Base-by-base conservation (phyloP, 2,329 filamentous ascomycete genomes). In the Ascochyta lentis region DNA sequence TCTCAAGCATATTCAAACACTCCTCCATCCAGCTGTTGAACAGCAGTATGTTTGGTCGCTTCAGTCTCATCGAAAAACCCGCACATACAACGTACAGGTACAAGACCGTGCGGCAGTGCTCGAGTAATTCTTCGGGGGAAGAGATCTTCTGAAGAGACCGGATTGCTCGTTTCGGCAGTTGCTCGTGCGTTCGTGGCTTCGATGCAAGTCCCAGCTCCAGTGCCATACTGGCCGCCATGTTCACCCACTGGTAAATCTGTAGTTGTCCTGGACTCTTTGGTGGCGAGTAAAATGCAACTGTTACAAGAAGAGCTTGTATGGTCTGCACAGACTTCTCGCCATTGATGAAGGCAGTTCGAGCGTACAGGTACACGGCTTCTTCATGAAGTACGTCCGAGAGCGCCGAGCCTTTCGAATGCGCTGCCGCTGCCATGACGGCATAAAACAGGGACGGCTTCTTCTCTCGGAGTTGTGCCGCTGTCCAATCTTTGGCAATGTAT, bases 21-120 rank as follows among this genome's bases (percentile, higher is more conserved):
- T 75, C 73, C 41, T 68, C 69, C 72, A 75, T 73, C 73, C 73
- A 75, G 34, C 69, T 71, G 46, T 75, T 75, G 56, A 67, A 74
- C 0, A 68, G 43, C 13, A 75, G 47, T 8, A 74, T 74, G 19
- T 71, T 73, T 9, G 72, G 72, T 10, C 71, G 60, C 53, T 72
- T 68, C 19, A 75, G 31, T 19, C 72, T 54, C 68, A 74, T 72
- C 0, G 72, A 66, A 15, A 73, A 69, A 3, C 71, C 70, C 26
- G 73, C 71, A 27, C 69, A 71, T 31, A 74, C 51, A 4, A 70
- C 59, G 35, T 75, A 75, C 6, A 74, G 50, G 3, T 66, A 48
- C 3, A 75, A 39, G 10, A 75, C 70, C 6, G 70, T 74, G 4
- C 73, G 66, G 26, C 71, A 74, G 48, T 74, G 69, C 40, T 75